Evolutionary conservation across 805 yeast species (phyloP), one percentile per base, ranked within the genome.

Genomic region (Barnettozyma pratensis): DNA sequence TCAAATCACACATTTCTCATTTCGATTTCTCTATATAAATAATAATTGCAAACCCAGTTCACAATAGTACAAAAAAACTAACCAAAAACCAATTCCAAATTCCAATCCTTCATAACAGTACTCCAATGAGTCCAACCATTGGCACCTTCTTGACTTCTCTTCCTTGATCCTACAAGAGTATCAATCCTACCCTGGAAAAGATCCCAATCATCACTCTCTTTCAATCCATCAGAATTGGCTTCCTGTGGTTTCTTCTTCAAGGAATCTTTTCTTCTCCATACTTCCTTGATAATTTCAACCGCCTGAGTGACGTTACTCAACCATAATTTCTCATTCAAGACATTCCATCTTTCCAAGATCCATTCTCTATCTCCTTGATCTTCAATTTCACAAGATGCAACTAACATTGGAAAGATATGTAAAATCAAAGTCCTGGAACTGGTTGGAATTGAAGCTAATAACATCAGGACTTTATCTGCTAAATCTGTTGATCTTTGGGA

Each of bases 71-170:
- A 19, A 19, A 19, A 19, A 19, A 19, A 34, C 37, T 41, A 42
- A 3, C 62, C 87, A 44, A 83, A 67, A 35, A 83, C 61, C 8
- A 83, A 83, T 59, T 83, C 88, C 87, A 88, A 81, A 1, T 81
- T 81, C 88, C 89, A 83, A 54, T 83, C 87, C 55, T 77, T 75
- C 87, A 83, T 83, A 12, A 83, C 80, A 0, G 77, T 67, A 48
- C 80, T 77, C 89, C 89, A 83, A 61, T 83, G 87, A 6, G 80
- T 64, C 66, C 76, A 71, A 31, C 79, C 72, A 42, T 69, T 67
- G 39, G 80, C 68, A 1, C 76, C 75, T 35, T 68, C 70, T 34
- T 69, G 72, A 11, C 67, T 68, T 10, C 67, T 53, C 32, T 53
- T 51, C 46, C 55, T 56, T 11, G 39, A 43, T 7, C 56, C 52